phyloP scores from a whole-genome alignment of 1,284 basidiomycete species.

The Boletus sp. region DNA sequence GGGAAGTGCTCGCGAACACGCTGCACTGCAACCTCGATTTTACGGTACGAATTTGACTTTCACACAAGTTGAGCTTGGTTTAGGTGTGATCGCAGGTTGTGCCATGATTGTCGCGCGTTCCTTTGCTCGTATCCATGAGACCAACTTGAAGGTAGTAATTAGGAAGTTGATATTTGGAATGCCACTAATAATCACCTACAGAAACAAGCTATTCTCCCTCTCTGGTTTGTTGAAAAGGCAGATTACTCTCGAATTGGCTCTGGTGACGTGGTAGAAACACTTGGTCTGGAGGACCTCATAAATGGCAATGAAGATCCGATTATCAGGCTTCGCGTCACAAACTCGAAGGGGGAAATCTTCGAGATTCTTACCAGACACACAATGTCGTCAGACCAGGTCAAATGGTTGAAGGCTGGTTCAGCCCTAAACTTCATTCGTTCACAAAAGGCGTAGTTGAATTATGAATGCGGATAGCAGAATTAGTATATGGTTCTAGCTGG shows the following conservation, averaged over 20 bases:
- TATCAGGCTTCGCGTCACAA: constrained; percentile 70
- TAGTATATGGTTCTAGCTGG: constrained; percentile 5
- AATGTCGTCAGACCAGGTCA: constrained; percentile 83
- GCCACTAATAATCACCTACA: constrained; percentile 32
- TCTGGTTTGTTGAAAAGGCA: constrained; percentile 84
- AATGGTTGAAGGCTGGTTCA: constrained; percentile 83
- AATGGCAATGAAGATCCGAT: constrained; percentile 47
- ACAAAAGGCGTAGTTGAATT: constrained; percentile 33
- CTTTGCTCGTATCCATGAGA: constrained; percentile 98
- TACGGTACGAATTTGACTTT: constrained; percentile 55
- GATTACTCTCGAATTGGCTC: constrained; percentile 83
- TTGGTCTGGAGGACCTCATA: constrained; percentile 43
- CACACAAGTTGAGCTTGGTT: background rate
- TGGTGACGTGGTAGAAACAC: constrained; percentile 52
- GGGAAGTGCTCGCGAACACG: constrained; percentile 97
- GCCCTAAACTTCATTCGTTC: constrained; percentile 83
- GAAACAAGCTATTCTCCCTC: constrained; percentile 93
- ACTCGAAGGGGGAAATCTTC: constrained; percentile 58
- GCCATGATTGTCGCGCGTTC: constrained; percentile 83
- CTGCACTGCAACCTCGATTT: constrained; percentile 94
- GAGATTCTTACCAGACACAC: constrained; percentile 80
- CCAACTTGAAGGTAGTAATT: constrained; percentile 79
- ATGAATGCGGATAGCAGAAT: background rate
- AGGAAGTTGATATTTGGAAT: background rate
- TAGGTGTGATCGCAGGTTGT: constrained; percentile 51